Conservation (phyloP, 176 grass and related monocot genomes). For the Alloteropsis semialata region DNA sequence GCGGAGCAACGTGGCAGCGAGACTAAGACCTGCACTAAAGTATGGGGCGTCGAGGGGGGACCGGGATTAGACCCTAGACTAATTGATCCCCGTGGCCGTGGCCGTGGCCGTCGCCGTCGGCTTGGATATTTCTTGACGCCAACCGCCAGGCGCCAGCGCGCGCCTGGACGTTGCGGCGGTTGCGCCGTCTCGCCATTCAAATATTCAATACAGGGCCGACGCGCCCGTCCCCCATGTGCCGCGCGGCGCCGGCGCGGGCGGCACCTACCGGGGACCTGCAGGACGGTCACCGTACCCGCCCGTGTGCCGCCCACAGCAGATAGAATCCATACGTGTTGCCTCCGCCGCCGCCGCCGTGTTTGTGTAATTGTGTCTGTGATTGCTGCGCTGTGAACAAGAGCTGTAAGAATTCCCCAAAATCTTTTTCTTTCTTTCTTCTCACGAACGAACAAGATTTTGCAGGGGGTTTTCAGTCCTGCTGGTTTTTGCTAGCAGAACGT, state of each 20-base stretch:
- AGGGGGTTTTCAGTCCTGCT: neutral
- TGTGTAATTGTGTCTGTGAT: no score
- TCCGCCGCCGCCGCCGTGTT: no score
- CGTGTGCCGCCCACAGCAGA: no score
- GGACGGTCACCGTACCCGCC: neutral
- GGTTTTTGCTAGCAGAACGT: no score
- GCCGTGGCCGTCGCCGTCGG: slow-evolving; percentile 8
- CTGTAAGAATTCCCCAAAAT: no score
- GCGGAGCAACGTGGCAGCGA: neutral
- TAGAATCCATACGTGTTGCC: neutral
- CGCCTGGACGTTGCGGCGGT: slow-evolving; percentile 21
- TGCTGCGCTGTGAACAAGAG: no score
- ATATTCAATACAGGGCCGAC: neutral
- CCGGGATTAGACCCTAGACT: neutral
- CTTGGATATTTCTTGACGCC: neutral
- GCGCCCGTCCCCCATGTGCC: slow-evolving; percentile 21
- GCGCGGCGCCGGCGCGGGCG: neutral
- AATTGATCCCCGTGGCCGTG: neutral
- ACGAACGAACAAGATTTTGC: neutral
- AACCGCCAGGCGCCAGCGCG: neutral
- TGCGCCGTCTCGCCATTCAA: slow-evolving; percentile 5
- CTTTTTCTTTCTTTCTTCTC: no score
- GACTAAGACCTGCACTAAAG: neutral
- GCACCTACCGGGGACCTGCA: neutral
- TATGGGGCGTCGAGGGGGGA: neutral